Base-by-base conservation (phyloP, 2,329 filamentous ascomycete species). In the Arthrobotrys entomopaga region DNA sequence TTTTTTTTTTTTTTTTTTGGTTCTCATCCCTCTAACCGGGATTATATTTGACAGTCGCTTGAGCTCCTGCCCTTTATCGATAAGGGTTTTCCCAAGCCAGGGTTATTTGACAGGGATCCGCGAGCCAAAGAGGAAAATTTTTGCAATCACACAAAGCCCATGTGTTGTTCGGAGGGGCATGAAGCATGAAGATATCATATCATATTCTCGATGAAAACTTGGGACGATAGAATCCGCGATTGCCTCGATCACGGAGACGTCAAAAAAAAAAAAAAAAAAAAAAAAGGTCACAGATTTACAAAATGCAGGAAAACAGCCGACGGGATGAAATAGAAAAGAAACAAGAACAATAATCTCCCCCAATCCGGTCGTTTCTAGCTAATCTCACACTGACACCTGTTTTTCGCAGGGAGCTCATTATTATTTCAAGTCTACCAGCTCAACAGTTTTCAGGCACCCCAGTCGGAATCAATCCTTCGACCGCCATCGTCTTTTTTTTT, bases 311-410 rank as follows among this genome's bases (percentile, higher is more conserved):
- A 63, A 61, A 46, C 61, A 67, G 24, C 56, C 63, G 57, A 73
- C 24, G 64, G 57, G 29, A 53, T 26, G 22, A 67, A 74, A 57
- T 52, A 22, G 3, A 53, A 34, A 8, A 8, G 52, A 67, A 63
- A 70, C 65, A 16, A 56, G 49, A 53, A 20, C 43, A 74, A 61
- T n/a, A n/a, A n/a, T n/a, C n/a, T 74, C 70, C 42, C 63, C 70
- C 63, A 63, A 67, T 74, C 43, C 11, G 56, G 57, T 26, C 50
- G 59, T 42, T 22, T 13, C 59, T 56, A 73, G 61, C 67, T 73
- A 73, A 73, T 73, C 54, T 73, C 49, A 61, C 29, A 40, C 49
- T 73, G 67, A 73, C 69, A 73, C 69, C 61, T 73, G 69, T 74
- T 74, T n/a, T 63, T 61, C 65, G 70, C 70, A 74, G 70, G 70